phyloP scores from a whole-genome alignment of 352 stramenopile genomes.

The Pythium dissimile region DNA sequence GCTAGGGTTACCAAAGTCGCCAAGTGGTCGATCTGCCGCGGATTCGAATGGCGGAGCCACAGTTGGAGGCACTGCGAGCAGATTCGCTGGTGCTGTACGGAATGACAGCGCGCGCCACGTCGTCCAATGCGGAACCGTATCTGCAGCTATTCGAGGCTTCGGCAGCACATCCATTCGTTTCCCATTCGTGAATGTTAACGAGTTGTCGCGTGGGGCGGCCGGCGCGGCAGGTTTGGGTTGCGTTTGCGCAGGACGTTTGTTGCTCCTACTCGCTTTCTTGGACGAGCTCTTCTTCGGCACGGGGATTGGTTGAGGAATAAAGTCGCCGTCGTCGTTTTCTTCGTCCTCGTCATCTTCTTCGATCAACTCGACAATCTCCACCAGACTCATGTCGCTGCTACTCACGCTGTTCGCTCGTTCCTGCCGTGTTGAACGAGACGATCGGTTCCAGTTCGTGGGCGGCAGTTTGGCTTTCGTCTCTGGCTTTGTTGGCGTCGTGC shows the following conservation, averaged over 20 bases:
- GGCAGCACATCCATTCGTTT: slow-evolving; percentile 10
- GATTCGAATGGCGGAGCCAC: slow-evolving; percentile 11
- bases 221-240: background rate
- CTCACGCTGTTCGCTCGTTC: background rate
- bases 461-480: background rate
- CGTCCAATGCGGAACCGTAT: slow-evolving; percentile 24
- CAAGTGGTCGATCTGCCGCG: slow-evolving; percentile 10
- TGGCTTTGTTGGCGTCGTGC: background rate
- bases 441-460: background rate
- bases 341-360: slow-evolving; percentile 27
- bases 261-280: background rate
- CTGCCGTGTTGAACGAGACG: background rate
- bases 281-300: background rate
- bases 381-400: slow-evolving; percentile 20
- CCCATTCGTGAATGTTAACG: background rate
- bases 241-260: background rate
- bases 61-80: slow-evolving; percentile 1
- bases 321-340: slow-evolving; percentile 17
- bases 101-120: slow-evolving; percentile 10
- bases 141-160: slow-evolving; percentile 20
- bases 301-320: background rate
- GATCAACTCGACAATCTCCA: slow-evolving; percentile 23
- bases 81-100: slow-evolving; percentile 2
- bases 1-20: slow-evolving; percentile 20
- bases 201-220: background rate